A percentile compares a stretch with the other conserved stretches of the same genome.
phyloP scores from a whole-genome alignment of 257 asterid species.

The Solanum piurae region DNA sequence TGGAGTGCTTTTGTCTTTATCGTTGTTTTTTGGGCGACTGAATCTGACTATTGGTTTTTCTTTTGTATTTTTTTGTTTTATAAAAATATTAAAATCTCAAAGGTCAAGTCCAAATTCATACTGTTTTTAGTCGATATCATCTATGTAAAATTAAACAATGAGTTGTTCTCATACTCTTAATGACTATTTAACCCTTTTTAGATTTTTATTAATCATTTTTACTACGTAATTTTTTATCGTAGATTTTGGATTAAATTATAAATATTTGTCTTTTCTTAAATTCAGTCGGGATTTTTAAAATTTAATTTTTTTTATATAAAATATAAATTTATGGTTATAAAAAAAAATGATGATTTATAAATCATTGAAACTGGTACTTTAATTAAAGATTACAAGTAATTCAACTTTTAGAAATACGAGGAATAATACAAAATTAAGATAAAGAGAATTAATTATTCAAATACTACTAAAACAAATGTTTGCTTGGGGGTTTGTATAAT shows the following conservation, averaged over 20 bases:
- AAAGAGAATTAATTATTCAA: neutral
- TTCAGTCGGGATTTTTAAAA: too few species aligned
- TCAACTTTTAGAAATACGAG: neutral
- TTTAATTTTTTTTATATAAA: too few species aligned
- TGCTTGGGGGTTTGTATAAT: neutral
- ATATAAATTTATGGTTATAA: too few species aligned
- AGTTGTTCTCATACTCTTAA: neutral
- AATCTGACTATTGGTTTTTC: conserved; percentile 2
- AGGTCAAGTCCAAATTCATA: conserved; percentile 9
- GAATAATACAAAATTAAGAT: neutral
- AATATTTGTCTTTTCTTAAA: neutral
- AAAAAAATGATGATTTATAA: too few species aligned
- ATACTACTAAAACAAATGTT: neutral
- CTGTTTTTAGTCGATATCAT: neutral
- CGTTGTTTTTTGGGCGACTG: conserved; percentile 4
- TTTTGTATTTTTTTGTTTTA: neutral
- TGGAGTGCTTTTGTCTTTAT: conserved; percentile 24
- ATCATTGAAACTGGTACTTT: neutral
- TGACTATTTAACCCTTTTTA: neutral
- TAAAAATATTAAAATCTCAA: neutral
- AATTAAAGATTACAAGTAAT: neutral
- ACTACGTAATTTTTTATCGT: too few species aligned
- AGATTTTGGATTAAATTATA: neutral
- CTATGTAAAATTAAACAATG: neutral
- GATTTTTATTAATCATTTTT: neutral